These are phyloP conservation scores for Dactylis glomerata DNA, from an alignment of 176 grass and related monocot species.

Conservation along the genomic window DNA sequence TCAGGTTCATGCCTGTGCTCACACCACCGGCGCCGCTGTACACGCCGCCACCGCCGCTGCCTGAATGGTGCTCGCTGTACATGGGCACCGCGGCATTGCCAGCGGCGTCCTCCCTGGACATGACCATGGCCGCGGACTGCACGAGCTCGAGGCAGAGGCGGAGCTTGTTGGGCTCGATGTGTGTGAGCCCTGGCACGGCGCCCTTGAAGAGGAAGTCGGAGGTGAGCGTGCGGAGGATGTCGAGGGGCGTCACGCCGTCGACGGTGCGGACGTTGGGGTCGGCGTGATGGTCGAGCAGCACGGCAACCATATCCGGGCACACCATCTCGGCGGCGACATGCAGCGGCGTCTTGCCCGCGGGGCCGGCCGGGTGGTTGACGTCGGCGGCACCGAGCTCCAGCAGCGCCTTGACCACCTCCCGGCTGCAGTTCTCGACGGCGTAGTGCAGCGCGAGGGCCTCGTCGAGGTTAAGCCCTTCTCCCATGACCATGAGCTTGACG, in stretches of 20 bases:
- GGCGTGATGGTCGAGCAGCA: slow-evolving; percentile 96
- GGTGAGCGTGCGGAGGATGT: slow-evolving; percentile 93
- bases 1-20: slow-evolving; percentile 73
- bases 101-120: slow-evolving; percentile 76
- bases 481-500: slow-evolving; percentile 99
- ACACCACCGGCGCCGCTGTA: slow-evolving; percentile 56
- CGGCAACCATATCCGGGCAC: slow-evolving; percentile 98
- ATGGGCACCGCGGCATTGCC: slow-evolving; percentile 49
- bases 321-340: slow-evolving; percentile 99
- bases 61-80: slow-evolving; percentile 44
- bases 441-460: slow-evolving; percentile 97
- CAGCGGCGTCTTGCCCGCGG: slow-evolving; percentile 84
- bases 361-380: slow-evolving; percentile 86
- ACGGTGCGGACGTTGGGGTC: slow-evolving; percentile 97
- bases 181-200: slow-evolving; percentile 76
- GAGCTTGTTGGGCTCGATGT: slow-evolving; percentile 99
- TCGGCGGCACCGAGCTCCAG: slow-evolving; percentile 95
- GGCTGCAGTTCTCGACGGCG: slow-evolving; percentile 95
- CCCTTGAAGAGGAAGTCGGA: slow-evolving; percentile 99
- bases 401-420: slow-evolving; percentile 94
- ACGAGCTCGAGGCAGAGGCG: slow-evolving; percentile 95
- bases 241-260: slow-evolving; percentile 89
- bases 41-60: slow-evolving; percentile 1
- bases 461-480: slow-evolving; percentile 95
- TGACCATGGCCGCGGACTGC: slow-evolving; percentile 92